phyloP scores from a whole-genome alignment of 352 stramenopile genomes.

The Pythium dissotocum region DNA sequence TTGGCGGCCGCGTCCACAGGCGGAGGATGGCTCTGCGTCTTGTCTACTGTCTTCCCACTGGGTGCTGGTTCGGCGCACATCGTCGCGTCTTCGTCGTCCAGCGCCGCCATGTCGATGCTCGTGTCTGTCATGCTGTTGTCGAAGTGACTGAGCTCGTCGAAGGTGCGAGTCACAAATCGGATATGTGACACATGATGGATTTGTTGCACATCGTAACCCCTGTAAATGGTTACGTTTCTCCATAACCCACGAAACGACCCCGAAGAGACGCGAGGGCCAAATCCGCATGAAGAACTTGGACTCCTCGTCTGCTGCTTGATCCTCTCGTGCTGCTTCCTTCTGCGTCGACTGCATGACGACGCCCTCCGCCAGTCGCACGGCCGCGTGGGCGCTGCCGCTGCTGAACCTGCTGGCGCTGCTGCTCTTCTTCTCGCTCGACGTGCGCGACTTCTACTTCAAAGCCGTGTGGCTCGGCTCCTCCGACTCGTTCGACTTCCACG shows the following conservation, averaged over 20 bases:
- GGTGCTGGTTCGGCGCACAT: neutral
- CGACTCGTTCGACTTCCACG: slow-evolving; percentile 29
- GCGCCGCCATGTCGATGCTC: neutral
- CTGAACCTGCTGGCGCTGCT: slow-evolving; percentile 30
- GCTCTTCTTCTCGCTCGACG: slow-evolving; percentile 37
- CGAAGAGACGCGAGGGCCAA: neutral
- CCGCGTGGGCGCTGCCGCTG: slow-evolving; percentile 20
- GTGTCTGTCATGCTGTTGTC: neutral
- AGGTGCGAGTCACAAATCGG: neutral
- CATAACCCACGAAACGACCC: neutral
- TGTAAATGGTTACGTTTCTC: neutral
- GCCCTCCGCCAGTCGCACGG: neutral
- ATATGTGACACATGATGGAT: neutral
- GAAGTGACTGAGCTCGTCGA: neutral
- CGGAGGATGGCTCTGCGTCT: neutral
- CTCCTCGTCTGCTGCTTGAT: neutral
- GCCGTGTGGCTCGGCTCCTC: slow-evolving; percentile 32
- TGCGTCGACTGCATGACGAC: neutral
- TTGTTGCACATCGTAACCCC: neutral
- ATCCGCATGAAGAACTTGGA: too few species aligned
- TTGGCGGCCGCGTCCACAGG: slow-evolving; percentile 25
- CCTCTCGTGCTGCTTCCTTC: neutral
- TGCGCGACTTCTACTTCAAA: slow-evolving; percentile 40
- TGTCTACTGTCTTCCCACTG: neutral
- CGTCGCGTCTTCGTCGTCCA: neutral